phyloP scores from a whole-genome alignment of 2,329 filamentous ascomycete genomes.

The Ceratocystis papillata region DNA sequence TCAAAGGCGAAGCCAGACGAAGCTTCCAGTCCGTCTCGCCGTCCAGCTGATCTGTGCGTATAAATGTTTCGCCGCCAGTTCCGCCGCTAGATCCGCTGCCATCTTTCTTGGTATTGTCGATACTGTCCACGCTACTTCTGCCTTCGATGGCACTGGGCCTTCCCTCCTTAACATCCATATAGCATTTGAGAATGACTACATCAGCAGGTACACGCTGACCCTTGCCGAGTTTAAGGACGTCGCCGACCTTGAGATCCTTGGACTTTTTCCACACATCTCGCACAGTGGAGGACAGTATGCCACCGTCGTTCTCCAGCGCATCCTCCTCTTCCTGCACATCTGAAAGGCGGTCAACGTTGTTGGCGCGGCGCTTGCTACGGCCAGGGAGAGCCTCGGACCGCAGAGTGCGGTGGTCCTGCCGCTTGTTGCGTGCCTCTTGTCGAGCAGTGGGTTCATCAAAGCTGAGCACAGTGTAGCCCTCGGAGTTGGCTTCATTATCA shows the following conservation, averaged over 20 bases:
- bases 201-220: conserved; percentile 91
- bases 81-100: conserved; percentile 29
- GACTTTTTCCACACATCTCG: conserved; percentile 69
- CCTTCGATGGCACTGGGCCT: conserved; percentile 27
- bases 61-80: conserved; percentile 79
- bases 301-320: conserved; percentile 37
- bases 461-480: conserved; percentile 67
- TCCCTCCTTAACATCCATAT: conserved; percentile 28
- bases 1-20: conserved; percentile 72
- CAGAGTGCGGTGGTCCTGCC: conserved; percentile 29
- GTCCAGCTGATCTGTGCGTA: conserved; percentile 91
- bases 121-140: conserved; percentile 27
- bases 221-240: conserved; percentile 85
- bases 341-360: conserved; percentile 36
- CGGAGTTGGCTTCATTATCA: conserved; percentile 89
- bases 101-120: conserved; percentile 31
- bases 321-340: conserved; percentile 63
- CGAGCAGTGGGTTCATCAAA: conserved; percentile 49
- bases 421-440: conserved; percentile 28
- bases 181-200: conserved; percentile 82
- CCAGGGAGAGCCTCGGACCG: conserved; percentile 36
- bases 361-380: conserved; percentile 22
- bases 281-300: conserved; percentile 40
- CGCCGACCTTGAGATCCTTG: conserved; percentile 80
- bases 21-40: conserved; percentile 99